Evolutionary conservation across 2,329 filamentous ascomycete genomes (phyloP).

Genomic region (Pseudofabraea citricarpa): DNA sequence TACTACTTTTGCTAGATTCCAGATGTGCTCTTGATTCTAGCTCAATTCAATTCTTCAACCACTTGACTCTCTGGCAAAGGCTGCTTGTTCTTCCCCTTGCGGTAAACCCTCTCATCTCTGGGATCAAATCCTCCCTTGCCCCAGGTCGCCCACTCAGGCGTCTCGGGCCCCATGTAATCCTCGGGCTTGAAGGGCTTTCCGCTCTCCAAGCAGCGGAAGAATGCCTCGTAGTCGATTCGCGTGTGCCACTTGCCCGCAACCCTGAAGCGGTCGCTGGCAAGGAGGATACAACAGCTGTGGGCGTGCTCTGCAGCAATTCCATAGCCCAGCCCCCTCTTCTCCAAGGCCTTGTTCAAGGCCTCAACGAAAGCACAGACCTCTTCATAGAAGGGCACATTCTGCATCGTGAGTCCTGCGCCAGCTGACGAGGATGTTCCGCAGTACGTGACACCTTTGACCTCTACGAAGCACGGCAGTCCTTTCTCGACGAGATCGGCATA

Average conservation of each 20-base stretch:
- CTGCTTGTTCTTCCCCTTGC: slow-evolving; percentile 62
- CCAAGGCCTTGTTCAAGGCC: slow-evolving; percentile 65
- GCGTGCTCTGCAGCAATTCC: slow-evolving; percentile 94
- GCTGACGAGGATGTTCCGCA: slow-evolving; percentile 86
- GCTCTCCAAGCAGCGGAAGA: slow-evolving; percentile 79
- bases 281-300: slow-evolving; percentile 86
- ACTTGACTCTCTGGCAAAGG: slow-evolving; percentile 16
- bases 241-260: slow-evolving; percentile 83
- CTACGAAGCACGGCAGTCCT: slow-evolving; percentile 85
- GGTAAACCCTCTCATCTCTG: slow-evolving; percentile 78
- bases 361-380: slow-evolving; percentile 81
- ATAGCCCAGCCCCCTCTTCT: slow-evolving; percentile 68
- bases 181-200: slow-evolving; percentile 70
- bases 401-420: slow-evolving; percentile 87
- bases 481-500: slow-evolving; percentile 86
- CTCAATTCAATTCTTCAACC: slow-evolving; percentile 1
- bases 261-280: slow-evolving; percentile 77
- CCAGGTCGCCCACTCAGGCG: slow-evolving; percentile 92
- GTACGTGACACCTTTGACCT: slow-evolving; percentile 95
- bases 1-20: no score
- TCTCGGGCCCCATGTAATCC: slow-evolving; percentile 82
- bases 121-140: slow-evolving; percentile 94
- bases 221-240: slow-evolving; percentile 81
- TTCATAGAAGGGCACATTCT: slow-evolving; percentile 93
- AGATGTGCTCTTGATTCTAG: no score